Percentiles rank a stretch among this genome's conserved stretches.
phyloP scores from a whole-genome alignment of 371 early-diverging fungal species.

The Synchytrium microbalum region DNA sequence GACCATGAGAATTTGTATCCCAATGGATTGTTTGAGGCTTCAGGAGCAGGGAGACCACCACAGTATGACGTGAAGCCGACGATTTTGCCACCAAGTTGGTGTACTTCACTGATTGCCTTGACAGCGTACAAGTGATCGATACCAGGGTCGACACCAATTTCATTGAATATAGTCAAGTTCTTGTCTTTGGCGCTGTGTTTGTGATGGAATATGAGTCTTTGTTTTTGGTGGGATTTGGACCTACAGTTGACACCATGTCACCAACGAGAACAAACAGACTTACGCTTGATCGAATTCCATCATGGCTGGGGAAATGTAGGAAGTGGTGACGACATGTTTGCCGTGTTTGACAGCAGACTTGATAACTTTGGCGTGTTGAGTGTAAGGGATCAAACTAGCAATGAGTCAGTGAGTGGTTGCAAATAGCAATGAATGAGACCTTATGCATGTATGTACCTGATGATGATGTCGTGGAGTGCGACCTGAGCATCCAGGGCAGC shows the following conservation, averaged over 20 bases:
- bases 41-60: constrained; percentile 86
- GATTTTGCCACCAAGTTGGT: constrained; percentile 62
- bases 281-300: constrained; percentile 56
- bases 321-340: constrained; percentile 94
- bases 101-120: constrained; percentile 86
- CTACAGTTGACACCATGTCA: constrained; percentile 1
- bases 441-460: constrained; percentile 66
- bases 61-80: constrained; percentile 80
- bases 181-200: constrained; percentile 65
- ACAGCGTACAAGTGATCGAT: constrained; percentile 97
- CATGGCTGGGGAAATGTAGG: constrained; percentile 93
- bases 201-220: too few species aligned
- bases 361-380: constrained; percentile 80
- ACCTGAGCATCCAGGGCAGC: constrained; percentile 55
- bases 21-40: constrained; percentile 74
- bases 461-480: constrained; percentile 74
- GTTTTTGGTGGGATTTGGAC: neutral
- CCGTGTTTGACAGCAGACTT: constrained; percentile 68
- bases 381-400: constrained; percentile 86
- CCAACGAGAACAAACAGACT: constrained; percentile 8
- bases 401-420: neutral
- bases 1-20: constrained; percentile 91
- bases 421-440: neutral
- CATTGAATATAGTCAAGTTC: constrained; percentile 84
- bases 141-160: constrained; percentile 92